phyloP scores from a whole-genome alignment of 1,139 yeast species.

The Saccharomyces pastorianus region DNA sequence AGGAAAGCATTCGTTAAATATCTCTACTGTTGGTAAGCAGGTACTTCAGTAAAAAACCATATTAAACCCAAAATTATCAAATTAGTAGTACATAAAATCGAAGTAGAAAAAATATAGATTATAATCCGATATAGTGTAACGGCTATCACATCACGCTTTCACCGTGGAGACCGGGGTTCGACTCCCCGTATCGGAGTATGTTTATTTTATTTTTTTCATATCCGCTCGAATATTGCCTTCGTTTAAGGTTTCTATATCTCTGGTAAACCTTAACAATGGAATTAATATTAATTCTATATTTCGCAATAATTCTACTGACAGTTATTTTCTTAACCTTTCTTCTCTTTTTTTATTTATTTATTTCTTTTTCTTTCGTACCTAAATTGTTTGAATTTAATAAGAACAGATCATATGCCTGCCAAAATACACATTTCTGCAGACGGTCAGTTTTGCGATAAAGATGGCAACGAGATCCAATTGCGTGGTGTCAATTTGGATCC shows the following conservation, averaged over 20 bases:
- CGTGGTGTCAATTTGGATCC: slow-evolving; percentile 83
- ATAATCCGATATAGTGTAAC: slow-evolving; percentile 31
- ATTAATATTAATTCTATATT: background rate
- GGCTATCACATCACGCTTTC: slow-evolving; percentile 33
- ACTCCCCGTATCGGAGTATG: slow-evolving; percentile 31
- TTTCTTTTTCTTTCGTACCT: background rate
- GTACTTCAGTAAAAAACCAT: background rate
- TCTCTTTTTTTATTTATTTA: background rate
- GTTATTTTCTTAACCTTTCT: background rate
- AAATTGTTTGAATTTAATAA: background rate
- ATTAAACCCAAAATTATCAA: background rate
- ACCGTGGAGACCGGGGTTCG: slow-evolving; percentile 34
- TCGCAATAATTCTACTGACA: background rate
- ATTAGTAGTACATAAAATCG: background rate
- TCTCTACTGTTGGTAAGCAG: background rate
- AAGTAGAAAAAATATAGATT: too few relatives aligned
- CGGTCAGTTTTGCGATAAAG: slow-evolving; percentile 55
- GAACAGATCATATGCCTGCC: slow-evolving; percentile 5
- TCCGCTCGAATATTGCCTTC: background rate
- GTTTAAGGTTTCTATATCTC: background rate
- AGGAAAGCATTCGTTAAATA: too few relatives aligned
- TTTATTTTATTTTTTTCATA: slow-evolving; percentile 1
- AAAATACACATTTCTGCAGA: slow-evolving; percentile 11
- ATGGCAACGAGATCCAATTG: slow-evolving; percentile 53
- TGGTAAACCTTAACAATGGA: background rate